These are phyloP conservation scores for Salvia sclarea DNA, from an alignment of 305 asterid genomes.

Conservation along the genomic window DNA sequence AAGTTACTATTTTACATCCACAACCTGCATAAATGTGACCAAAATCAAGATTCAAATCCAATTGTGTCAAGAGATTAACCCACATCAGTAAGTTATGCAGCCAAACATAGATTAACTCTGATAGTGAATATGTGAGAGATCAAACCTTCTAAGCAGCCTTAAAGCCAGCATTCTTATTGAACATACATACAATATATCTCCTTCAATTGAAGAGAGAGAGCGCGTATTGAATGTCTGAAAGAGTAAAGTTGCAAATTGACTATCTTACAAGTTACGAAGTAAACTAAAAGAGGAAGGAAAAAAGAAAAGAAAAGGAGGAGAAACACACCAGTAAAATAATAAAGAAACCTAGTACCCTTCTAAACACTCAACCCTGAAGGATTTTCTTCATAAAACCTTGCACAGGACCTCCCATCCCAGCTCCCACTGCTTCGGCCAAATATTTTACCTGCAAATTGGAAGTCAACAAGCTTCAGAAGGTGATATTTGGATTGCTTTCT, in stretches of 20 bases:
- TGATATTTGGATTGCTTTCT: not conserved
- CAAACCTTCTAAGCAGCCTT: not conserved
- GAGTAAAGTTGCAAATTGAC: not conserved
- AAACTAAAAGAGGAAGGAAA: no score
- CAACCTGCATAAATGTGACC: not conserved
- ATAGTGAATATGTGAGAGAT: not conserved
- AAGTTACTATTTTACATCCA: not conserved
- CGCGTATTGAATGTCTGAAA: not conserved
- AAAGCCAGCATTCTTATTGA: slow-evolving; percentile 5
- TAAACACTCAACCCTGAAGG: slow-evolving; percentile 44
- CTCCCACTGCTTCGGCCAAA: slow-evolving; percentile 82
- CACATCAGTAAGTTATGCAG: not conserved
- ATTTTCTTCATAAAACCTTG: slow-evolving; percentile 60
- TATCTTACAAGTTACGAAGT: not conserved
- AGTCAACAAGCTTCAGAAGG: slow-evolving; percentile 27
- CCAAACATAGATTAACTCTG: not conserved
- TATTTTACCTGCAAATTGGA: slow-evolving; percentile 60
- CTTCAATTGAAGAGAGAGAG: not conserved
- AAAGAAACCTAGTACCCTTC: not conserved
- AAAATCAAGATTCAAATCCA: not conserved
- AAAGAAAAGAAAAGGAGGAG: not conserved
- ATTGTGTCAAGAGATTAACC: not conserved
- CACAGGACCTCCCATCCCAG: slow-evolving; percentile 81
- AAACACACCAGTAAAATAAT: not conserved
- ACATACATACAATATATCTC: not conserved